phyloP scores from a whole-genome alignment of 495 filamentous ascomycete species.

The Neurospora intermedia region DNA sequence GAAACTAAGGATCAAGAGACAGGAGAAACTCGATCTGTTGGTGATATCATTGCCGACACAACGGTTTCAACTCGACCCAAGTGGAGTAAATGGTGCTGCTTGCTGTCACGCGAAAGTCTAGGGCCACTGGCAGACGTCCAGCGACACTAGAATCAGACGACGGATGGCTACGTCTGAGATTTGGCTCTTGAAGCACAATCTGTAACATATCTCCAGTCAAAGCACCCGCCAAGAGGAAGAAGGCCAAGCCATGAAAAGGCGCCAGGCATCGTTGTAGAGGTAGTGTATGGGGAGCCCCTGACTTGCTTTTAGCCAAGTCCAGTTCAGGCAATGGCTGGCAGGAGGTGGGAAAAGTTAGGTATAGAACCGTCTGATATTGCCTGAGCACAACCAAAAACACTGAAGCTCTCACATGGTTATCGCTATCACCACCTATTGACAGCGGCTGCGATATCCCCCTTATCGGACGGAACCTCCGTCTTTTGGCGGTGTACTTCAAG shows the following conservation, averaged over 20 bases:
- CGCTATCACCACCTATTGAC: neutral
- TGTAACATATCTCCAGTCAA: neutral
- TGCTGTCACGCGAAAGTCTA: neutral
- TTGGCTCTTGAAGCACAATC: neutral
- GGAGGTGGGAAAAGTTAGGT: neutral
- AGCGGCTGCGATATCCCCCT: neutral
- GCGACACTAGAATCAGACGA: neutral
- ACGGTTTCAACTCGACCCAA: neutral
- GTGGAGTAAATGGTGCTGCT: neutral
- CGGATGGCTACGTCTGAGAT: neutral
- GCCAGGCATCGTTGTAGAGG: neutral
- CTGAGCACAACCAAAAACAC: neutral
- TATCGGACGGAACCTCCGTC: neutral
- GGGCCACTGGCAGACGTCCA: neutral
- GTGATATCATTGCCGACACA: neutral
- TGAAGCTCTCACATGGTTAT: neutral
- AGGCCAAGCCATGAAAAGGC: neutral
- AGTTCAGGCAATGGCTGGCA: neutral
- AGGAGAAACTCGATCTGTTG: neutral
- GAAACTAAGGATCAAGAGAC: neutral
- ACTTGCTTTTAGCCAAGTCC: neutral
- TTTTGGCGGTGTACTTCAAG: neutral
- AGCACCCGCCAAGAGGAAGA: neutral
- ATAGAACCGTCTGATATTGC: neutral
- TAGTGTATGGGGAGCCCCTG: neutral